Evolutionary conservation across 768 basidiomycete genomes (phyloP).

Genomic region (Porpolomopsis calyptriformis): DNA sequence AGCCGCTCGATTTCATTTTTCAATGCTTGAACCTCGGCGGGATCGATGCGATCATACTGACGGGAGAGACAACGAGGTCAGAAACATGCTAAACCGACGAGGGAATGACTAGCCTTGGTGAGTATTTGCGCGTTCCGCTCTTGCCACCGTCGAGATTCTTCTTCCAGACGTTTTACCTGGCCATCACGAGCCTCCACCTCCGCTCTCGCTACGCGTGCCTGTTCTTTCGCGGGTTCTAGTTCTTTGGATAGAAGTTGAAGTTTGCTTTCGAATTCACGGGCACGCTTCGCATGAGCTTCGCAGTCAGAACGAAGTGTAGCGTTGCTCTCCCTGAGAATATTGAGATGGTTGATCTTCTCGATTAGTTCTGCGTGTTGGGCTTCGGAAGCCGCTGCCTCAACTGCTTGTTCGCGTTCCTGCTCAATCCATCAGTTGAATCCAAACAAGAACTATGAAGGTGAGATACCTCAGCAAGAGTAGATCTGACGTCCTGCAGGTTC

Average conservation of each 20-base stretch:
- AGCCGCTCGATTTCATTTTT: conserved; percentile 59
- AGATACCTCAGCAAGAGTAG: conserved; percentile 58
- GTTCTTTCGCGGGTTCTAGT: conserved; percentile 66
- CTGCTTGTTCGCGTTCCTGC: conserved; percentile 74
- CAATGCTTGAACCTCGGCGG: conserved; percentile 69
- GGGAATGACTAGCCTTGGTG: conserved; percentile 46
- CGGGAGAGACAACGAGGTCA: neutral
- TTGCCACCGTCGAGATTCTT: conserved; percentile 75
- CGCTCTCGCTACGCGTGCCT: conserved; percentile 53
- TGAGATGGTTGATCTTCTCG: conserved; percentile 79
- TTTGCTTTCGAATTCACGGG: conserved; percentile 55
- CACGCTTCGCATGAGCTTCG: conserved; percentile 58
- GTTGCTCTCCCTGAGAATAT: conserved; percentile 81
- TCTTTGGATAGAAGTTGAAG: conserved; percentile 48
- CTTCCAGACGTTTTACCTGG: conserved; percentile 61
- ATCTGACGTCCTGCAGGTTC: conserved; percentile 58
- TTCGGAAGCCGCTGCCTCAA: conserved; percentile 58
- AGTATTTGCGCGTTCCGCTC: conserved; percentile 72
- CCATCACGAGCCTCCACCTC: conserved; percentile 63
- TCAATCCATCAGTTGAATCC: conserved; percentile 2
- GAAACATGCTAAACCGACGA: conserved; percentile 1
- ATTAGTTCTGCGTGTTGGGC: conserved; percentile 77
- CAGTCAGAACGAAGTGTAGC: conserved; percentile 71
- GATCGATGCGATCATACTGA: conserved; percentile 83
- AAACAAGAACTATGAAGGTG: neutral